These are phyloP conservation scores for Sanghuangporus weigelae DNA, from an alignment of 1,284 basidiomycete species.

Conservation along the genomic window DNA sequence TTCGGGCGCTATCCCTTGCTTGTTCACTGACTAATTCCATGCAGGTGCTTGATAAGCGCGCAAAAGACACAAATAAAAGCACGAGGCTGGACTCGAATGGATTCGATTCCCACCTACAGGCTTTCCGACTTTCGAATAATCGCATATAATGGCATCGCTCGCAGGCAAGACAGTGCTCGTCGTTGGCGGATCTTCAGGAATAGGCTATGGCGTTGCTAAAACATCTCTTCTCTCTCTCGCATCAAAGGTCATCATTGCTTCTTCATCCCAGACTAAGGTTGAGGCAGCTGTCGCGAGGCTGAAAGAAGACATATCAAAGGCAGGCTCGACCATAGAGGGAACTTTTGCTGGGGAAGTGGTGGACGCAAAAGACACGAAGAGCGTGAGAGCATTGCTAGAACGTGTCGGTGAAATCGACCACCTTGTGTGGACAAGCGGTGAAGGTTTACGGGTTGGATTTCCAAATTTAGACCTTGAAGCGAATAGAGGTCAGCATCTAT, in stretches of 20 bases:
- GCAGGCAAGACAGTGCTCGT: conserved; percentile 13
- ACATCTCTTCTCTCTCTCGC: conserved; percentile 10
- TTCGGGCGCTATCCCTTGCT: too few species aligned
- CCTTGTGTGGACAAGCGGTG: conserved; percentile 21
- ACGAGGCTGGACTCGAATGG: too few species aligned
- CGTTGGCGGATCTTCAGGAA: conserved; percentile 17
- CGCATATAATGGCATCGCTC: conserved; percentile 2
- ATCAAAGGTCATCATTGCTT: conserved; percentile 14
- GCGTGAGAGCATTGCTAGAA: conserved; percentile 15
- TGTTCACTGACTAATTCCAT: too few species aligned
- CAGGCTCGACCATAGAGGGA: neutral
- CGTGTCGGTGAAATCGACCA: conserved; percentile 21
- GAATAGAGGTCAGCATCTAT: conserved; percentile 9
- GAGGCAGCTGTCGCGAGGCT: conserved; percentile 3
- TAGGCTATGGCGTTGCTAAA: conserved; percentile 16
- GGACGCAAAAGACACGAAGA: conserved; percentile 10
- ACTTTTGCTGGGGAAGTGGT: conserved; percentile 16
- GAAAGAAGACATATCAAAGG: neutral
- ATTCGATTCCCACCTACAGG: too few species aligned
- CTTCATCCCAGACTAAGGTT: conserved; percentile 11
- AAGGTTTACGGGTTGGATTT: conserved; percentile 12
- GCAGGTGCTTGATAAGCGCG: too few species aligned
- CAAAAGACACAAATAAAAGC: too few species aligned
- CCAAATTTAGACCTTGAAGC: conserved; percentile 16
- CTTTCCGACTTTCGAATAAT: too few species aligned